Base-by-base conservation (phyloP, 768 basidiomycete species). In the Boletus barrowsii region DNA sequence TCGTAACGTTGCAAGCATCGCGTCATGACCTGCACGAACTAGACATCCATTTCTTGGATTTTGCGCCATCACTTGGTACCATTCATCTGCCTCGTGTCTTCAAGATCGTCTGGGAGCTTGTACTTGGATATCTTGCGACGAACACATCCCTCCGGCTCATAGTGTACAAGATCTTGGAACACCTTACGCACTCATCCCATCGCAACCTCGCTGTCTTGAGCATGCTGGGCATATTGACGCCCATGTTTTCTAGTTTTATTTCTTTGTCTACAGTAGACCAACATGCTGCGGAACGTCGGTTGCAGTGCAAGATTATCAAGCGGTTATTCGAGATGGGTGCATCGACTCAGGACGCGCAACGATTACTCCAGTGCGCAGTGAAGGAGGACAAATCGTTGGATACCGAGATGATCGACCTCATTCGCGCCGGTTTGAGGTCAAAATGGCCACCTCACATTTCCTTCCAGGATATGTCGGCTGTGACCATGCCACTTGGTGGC, bases 361-460 rank as follows among this genome's bases (percentile, higher is more conserved):
- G 65, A 11, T 79, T 93, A 37, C 83, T 93, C 51, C 82, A 86
- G 59, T 75, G 73, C 26, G 77, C 77, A 0, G 73, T 86, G 43
- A 76, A 68, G 39, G 73, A 70, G 2, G 76, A 81, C 49, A 77
- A 78, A 14, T 74, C 72, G 0, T 66, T 90, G 24, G 83, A 90
- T 56, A 64, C 71, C 7, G 87, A 88, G 44, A 76, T 89, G 35
- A 66, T 92, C 42, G 89, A 90, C 42, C 69, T 90, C 26, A 76
- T 93, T 49, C 81, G 87, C 8, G 77, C 79, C 43, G 83, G 82
- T 3, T 84, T 89, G 77, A 86, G 82, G 67, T 83, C 83, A 37
- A 79, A 83, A 33, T 93, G 90, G 91, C 83, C 87, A 1, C 81
- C 84, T 52, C 90, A 93, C 64, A 80, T 93, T 55, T 87, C 83